Percentiles rank a stretch among this genome's conserved stretches.
phyloP scores from a whole-genome alignment of 257 asterid species.

The Solanum etuberosum region DNA sequence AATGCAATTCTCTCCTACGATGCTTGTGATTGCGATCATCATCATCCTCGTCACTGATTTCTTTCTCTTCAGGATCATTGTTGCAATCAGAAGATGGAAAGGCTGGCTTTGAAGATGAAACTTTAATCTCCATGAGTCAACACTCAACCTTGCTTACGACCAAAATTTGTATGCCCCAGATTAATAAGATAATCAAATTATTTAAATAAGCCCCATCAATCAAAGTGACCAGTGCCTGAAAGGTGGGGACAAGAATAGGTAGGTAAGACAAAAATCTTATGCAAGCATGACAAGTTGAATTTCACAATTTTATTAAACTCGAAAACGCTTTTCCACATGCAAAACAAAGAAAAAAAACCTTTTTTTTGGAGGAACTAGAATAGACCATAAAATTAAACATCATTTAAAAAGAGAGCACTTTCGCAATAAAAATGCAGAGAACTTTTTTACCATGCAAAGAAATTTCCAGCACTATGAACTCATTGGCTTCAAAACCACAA shows the following conservation, averaged over 20 bases:
- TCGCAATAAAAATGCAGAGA: background rate
- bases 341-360: background rate
- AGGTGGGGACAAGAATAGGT: background rate
- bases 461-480: background rate
- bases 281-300: background rate
- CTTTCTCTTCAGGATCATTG: conserved; percentile 77
- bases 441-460: background rate
- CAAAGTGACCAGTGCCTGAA: conserved; percentile 1
- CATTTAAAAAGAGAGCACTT: background rate
- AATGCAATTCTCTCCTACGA: conserved; percentile 61
- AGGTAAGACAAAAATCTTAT: background rate
- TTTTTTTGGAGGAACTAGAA: background rate
- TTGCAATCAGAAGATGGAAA: conserved; percentile 50
- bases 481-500: background rate
- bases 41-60: conserved; percentile 88
- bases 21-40: conserved; percentile 99
- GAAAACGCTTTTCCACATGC: background rate
- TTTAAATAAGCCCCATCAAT: conserved; percentile 1
- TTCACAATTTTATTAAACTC: background rate
- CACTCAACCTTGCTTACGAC: background rate
- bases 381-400: background rate
- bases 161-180: background rate
- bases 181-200: background rate
- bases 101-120: conserved; percentile 51
- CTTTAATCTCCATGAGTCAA: conserved; percentile 56